Evolutionary conservation across 192 early-diverging fungal species (phyloP).

Genomic region (Funneliformis geosporum): DNA sequence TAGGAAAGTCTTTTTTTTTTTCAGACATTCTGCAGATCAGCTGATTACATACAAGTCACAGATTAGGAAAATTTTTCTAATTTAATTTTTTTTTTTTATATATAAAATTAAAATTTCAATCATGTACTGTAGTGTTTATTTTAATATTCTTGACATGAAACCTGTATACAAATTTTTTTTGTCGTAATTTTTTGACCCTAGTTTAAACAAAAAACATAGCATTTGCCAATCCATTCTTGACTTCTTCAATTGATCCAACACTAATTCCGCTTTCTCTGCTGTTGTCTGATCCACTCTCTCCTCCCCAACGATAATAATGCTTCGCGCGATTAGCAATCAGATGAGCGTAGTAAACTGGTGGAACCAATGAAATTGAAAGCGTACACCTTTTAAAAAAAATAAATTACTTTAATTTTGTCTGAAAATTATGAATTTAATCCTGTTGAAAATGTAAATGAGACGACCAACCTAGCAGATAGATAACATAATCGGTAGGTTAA

Average conservation of each 20-base stretch:
- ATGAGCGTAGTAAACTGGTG: slow-evolving; percentile 48
- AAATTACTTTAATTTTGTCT: background rate
- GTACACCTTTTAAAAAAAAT: slow-evolving; percentile 59
- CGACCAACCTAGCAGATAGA: slow-evolving; percentile 56
- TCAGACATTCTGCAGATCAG: too few relatives aligned
- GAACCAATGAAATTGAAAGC: slow-evolving; percentile 72
- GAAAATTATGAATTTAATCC: background rate
- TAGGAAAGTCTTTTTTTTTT: too few relatives aligned
- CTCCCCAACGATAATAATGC: slow-evolving; percentile 1
- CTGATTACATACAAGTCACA: too few relatives aligned
- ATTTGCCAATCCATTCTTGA: background rate
- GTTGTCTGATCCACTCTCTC: background rate
- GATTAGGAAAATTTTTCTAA: too few relatives aligned
- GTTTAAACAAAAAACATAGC: slow-evolving; percentile 10
- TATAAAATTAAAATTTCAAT: too few relatives aligned
- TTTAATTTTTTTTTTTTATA: too few relatives aligned
- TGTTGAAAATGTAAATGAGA: background rate
- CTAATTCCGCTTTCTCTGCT: background rate
- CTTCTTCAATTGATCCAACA: background rate
- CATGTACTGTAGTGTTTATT: too few relatives aligned
- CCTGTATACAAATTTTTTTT: too few relatives aligned
- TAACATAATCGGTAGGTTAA: slow-evolving; percentile 7
- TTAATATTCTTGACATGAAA: too few relatives aligned
- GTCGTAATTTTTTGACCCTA: too few relatives aligned
- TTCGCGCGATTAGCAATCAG: slow-evolving; percentile 44